phyloP scores from a whole-genome alignment of 495 filamentous ascomycete species.

The Mytilinidion resinicola region DNA sequence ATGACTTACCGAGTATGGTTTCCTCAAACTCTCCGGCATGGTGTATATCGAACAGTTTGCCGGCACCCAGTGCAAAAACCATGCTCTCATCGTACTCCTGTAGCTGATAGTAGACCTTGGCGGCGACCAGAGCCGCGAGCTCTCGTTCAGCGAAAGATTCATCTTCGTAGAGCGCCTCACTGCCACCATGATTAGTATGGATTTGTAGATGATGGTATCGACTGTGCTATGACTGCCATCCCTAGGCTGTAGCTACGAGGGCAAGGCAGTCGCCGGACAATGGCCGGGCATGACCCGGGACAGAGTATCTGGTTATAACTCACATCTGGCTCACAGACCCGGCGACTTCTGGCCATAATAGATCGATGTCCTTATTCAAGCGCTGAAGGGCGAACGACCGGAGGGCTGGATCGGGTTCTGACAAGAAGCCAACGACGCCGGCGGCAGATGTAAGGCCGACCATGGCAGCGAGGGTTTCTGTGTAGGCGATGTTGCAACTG shows the following conservation, averaged over 20 bases:
- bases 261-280: neutral
- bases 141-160: slow-evolving; percentile 88
- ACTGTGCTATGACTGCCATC: too few relatives aligned
- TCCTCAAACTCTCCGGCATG: slow-evolving; percentile 93
- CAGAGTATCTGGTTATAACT: slow-evolving; percentile 33
- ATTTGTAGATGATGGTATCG: neutral
- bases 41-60: slow-evolving; percentile 90
- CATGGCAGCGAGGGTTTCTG: slow-evolving; percentile 47
- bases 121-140: slow-evolving; percentile 86
- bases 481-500: neutral
- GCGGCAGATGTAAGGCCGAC: slow-evolving; percentile 89
- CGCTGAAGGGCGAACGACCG: slow-evolving; percentile 90
- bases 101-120: slow-evolving; percentile 98
- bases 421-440: slow-evolving; percentile 90
- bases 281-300: neutral
- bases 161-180: slow-evolving; percentile 96
- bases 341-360: slow-evolving; percentile 95
- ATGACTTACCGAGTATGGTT: slow-evolving; percentile 74
- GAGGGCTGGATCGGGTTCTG: slow-evolving; percentile 87
- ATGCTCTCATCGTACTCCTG: slow-evolving; percentile 99
- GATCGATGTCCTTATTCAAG: slow-evolving; percentile 90
- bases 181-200: slow-evolving; percentile 36
- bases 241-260: neutral
- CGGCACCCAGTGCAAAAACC: slow-evolving; percentile 92
- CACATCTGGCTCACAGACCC: slow-evolving; percentile 89